A percentile compares a stretch with the other conserved stretches of the same genome.
Evolutionary conservation across 1,284 basidiomycete species (phyloP).

Genomic region (Termitomyces sp.): DNA sequence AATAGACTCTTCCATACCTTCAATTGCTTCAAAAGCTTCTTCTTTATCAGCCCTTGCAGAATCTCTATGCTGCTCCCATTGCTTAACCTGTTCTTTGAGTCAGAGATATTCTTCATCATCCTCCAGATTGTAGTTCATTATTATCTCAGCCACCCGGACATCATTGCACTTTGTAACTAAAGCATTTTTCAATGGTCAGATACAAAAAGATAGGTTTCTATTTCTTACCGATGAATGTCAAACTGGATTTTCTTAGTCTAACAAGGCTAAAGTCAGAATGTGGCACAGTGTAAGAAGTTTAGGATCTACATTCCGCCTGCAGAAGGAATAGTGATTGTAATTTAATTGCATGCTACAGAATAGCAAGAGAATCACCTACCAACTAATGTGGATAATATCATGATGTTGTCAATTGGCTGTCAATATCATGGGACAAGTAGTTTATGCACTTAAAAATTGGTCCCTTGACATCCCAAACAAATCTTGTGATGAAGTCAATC

Average conservation of each 20-base stretch:
- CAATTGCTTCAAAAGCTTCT: background rate
- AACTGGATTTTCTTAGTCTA: conserved; percentile 1
- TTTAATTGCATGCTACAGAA: background rate
- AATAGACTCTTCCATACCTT: background rate
- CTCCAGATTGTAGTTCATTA: background rate
- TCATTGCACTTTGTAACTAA: background rate
- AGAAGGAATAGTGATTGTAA: background rate
- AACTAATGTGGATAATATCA: background rate
- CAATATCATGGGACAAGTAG: background rate
- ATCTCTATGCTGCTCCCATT: background rate
- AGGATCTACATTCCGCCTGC: conserved; percentile 4
- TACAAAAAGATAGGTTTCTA: background rate
- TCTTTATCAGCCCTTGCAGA: background rate
- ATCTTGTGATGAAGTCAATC: background rate
- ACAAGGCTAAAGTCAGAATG: background rate
- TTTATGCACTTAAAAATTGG: conserved; percentile 1
- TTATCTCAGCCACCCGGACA: background rate
- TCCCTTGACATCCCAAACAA: conserved; percentile 2
- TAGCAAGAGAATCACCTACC: background rate
- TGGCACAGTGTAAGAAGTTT: background rate
- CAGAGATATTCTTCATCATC: background rate
- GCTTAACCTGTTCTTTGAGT: background rate
- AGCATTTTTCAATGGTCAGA: background rate
- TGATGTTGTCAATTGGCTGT: background rate
- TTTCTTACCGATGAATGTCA: conserved; percentile 9